Evolutionary conservation across 2,329 filamentous ascomycete species (phyloP), one percentile per base, ranked within the genome.

Genomic region (Leptographium galeiforme): DNA sequence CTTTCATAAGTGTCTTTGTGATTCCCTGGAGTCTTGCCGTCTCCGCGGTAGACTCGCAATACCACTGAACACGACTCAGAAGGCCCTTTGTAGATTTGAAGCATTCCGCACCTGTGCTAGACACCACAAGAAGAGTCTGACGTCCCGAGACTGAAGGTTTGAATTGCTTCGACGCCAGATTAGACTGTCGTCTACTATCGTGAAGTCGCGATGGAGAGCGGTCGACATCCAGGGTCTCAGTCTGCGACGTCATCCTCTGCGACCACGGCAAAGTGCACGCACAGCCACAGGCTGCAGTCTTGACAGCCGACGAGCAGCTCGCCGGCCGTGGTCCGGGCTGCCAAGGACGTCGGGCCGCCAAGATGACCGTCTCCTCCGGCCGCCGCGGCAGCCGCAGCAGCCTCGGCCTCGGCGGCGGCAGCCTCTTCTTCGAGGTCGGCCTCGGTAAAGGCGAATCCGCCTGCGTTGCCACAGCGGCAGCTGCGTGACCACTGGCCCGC

Each of bases 221-320:
- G 8, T 8, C 6, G 13, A 40, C 14, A 40, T 18, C 2, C 41
- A 11, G 13, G 4, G n/a, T 10, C 19, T 45, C 43, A 45, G 43
- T n/a, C 40, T 2, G 46, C 45, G 10, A 46, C 49, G 13, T 47
- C 53, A 4, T 52, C 50, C 2, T 56, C 56, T 12, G 51, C 53
- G 33, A 79, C 65, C 14, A 81, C 71, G 10, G 76, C 78, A 69
- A 84, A 85, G 50, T 81, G 72, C 40, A 85, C 79, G 53, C 75
- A 74, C 51, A 85, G 64, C 80, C 80, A 85, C 47, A 85, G 68
- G 62, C 81, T 85, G 59, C 82, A 85, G 60, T 84, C 81, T 53
- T 72, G 70, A 61, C 82, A 85, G 12, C 78, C 81, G 43, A 85
- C 80, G 63, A 83, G 71, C 48, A 85, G 64, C 62, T 82, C 78